These are phyloP conservation scores for Penicillium turbatum DNA, from an alignment of 495 filamentous ascomycete species.

Conservation along the genomic window DNA sequence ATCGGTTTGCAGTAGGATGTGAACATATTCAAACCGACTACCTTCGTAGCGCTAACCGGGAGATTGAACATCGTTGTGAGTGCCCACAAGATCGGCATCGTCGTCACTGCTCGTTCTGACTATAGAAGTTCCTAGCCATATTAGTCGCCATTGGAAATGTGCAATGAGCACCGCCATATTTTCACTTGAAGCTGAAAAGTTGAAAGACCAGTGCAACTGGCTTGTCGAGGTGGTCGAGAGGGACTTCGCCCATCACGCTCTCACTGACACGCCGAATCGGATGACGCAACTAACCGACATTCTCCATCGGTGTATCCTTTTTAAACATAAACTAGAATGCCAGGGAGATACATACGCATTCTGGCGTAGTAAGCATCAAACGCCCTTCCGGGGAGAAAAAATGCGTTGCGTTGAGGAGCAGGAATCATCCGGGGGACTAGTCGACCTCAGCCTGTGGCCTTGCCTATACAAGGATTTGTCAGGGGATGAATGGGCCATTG, in stretches of 20 bases:
- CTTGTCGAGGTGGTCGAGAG: neutral
- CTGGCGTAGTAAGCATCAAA: slow-evolving; percentile 2
- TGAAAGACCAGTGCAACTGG: neutral
- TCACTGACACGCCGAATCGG: neutral
- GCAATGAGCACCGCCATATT: neutral
- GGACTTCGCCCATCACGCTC: neutral
- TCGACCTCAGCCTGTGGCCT: slow-evolving; percentile 13
- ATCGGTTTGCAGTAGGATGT: neutral
- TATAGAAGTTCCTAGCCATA: neutral
- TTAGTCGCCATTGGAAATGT: neutral
- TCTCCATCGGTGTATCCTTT: slow-evolving; percentile 7
- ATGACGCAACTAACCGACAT: slow-evolving; percentile 3
- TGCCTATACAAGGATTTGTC: neutral
- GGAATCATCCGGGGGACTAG: neutral
- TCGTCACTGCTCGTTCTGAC: neutral
- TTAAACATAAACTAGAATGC: slow-evolving; percentile 21
- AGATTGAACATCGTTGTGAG: neutral
- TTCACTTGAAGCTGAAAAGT: neutral
- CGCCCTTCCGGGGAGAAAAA: neutral
- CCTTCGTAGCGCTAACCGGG: neutral
- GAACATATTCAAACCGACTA: neutral
- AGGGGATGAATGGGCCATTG: neutral
- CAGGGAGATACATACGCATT: slow-evolving; percentile 19
- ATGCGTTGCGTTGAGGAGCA: slow-evolving; percentile 8
- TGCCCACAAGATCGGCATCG: neutral